Conservation (phyloP, 257 asterid genomes). For the Thymus quinquecostatus region DNA sequence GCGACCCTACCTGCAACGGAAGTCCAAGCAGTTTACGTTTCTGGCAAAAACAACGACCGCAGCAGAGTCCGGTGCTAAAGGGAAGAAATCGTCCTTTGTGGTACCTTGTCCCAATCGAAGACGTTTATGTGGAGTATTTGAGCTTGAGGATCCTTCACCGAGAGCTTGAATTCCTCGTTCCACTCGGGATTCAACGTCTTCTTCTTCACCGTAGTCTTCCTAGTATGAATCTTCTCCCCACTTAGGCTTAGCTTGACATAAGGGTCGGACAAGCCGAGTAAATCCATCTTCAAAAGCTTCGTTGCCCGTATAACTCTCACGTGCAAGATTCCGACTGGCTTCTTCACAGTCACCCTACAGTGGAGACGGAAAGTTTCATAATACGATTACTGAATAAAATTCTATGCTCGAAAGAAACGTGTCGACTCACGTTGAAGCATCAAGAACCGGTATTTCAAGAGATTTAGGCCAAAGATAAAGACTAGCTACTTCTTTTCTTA, state of each 20-base stretch:
- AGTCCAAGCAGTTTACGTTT: background rate
- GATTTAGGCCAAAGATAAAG: slow-evolving; percentile 85
- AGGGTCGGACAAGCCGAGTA: slow-evolving; percentile 89
- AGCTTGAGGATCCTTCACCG: slow-evolving; percentile 78
- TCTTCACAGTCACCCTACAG: slow-evolving; percentile 64
- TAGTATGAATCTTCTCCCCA: slow-evolving; percentile 67
- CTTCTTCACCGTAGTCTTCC: slow-evolving; percentile 79
- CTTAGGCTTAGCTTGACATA: slow-evolving; percentile 77
- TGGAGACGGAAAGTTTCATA: background rate
- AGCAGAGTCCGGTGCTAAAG: background rate
- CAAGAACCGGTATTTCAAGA: slow-evolving; percentile 84
- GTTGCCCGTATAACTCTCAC: slow-evolving; percentile 76
- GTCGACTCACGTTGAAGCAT: slow-evolving; percentile 68
- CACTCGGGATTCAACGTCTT: slow-evolving; percentile 82
- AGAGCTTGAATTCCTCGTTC: slow-evolving; percentile 87
- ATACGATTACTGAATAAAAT: slow-evolving; percentile 10
- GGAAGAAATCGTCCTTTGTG: background rate
- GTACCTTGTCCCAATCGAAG: slow-evolving; percentile 91
- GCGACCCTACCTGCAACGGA: slow-evolving; percentile 67
- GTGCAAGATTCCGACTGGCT: slow-evolving; percentile 88
- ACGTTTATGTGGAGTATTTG: slow-evolving; percentile 69
- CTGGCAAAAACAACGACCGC: too few relatives aligned
- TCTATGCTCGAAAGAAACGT: slow-evolving; percentile 3
- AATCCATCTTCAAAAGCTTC: slow-evolving; percentile 87
- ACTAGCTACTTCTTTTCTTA: slow-evolving; percentile 65